These are phyloP conservation scores for Pseudogymnoascus sp. DNA, from an alignment of 2,329 filamentous ascomycete genomes.

Conservation along the genomic window DNA sequence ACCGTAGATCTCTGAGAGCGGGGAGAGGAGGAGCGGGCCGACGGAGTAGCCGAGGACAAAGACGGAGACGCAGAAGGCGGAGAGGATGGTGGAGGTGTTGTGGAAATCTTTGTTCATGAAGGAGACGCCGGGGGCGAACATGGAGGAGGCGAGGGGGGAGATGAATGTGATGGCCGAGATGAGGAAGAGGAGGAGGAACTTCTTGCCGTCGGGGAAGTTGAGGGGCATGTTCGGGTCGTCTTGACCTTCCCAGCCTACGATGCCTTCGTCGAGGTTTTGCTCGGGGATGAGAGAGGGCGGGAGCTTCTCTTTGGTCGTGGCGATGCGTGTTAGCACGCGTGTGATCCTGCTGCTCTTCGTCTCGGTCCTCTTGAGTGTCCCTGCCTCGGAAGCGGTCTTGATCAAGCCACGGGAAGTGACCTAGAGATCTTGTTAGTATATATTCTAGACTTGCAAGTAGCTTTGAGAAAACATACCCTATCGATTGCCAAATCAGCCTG, in stretches of 20 bases:
- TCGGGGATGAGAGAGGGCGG: slow-evolving; percentile 30
- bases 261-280: slow-evolving; percentile 41
- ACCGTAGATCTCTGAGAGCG: slow-evolving; percentile 57
- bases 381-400: slow-evolving; percentile 17
- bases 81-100: slow-evolving; percentile 19
- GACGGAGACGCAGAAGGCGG: slow-evolving; percentile 31
- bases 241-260: slow-evolving; percentile 52
- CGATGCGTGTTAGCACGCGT: slow-evolving; percentile 17
- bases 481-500: slow-evolving; percentile 20
- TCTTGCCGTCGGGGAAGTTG: slow-evolving; percentile 36
- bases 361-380: slow-evolving; percentile 13
- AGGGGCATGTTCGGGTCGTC: slow-evolving; percentile 49
- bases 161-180: slow-evolving; percentile 28
- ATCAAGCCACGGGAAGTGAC: slow-evolving; percentile 12
- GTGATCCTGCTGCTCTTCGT: slow-evolving; percentile 16
- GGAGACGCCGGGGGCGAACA: slow-evolving; percentile 35
- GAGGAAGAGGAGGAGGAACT: slow-evolving; percentile 25
- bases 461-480: slow-evolving; percentile 15
- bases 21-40: slow-evolving; percentile 48
- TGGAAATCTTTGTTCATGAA: slow-evolving; percentile 21
- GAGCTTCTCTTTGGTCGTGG: slow-evolving; percentile 21
- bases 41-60: slow-evolving; percentile 52
- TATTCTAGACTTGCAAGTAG: background rate
- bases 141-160: slow-evolving; percentile 31
- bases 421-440: background rate